These are phyloP conservation scores for Stenogyne calaminthoides DNA, from an alignment of 305 asterid genomes.

Conservation along the genomic window DNA sequence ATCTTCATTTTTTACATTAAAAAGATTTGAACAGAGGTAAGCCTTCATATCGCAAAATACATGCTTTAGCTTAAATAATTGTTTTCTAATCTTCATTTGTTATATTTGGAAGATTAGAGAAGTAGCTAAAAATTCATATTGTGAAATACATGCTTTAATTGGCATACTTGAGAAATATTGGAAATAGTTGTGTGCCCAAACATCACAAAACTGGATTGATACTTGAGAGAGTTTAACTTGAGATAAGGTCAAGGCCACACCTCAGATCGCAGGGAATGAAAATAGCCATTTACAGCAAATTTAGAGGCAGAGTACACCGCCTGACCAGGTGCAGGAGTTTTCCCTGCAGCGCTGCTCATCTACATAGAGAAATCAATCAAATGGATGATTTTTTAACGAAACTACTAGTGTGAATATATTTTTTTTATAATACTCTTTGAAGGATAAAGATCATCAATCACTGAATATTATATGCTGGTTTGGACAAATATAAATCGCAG, in stretches of 20 bases:
- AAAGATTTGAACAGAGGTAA: background rate
- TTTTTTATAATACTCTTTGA: background rate
- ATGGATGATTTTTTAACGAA: conserved; percentile 7
- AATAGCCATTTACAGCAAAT: conserved; percentile 85
- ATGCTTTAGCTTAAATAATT: background rate
- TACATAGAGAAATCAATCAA: conserved; percentile 38
- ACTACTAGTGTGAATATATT: background rate
- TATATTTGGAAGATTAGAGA: conserved; percentile 1
- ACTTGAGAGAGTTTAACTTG: conserved; percentile 10
- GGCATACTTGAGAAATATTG: background rate
- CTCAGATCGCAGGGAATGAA: conserved; percentile 95
- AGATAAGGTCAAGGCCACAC: conserved; percentile 38
- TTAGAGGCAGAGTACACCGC: conserved; percentile 93
- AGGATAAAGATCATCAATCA: background rate
- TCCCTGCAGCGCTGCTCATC: conserved; percentile 99
- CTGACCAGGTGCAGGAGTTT: conserved; percentile 94
- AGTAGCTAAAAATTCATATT: background rate
- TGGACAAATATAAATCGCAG: background rate
- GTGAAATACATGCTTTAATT: background rate
- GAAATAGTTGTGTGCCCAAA: conserved; percentile 11
- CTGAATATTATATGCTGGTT: conserved; percentile 12
- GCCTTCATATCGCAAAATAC: background rate
- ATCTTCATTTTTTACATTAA: background rate
- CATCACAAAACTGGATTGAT: conserved; percentile 11
- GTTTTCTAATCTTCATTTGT: background rate